phyloP scores from a whole-genome alignment of 768 basidiomycete species.

The Boletus bicolor region DNA sequence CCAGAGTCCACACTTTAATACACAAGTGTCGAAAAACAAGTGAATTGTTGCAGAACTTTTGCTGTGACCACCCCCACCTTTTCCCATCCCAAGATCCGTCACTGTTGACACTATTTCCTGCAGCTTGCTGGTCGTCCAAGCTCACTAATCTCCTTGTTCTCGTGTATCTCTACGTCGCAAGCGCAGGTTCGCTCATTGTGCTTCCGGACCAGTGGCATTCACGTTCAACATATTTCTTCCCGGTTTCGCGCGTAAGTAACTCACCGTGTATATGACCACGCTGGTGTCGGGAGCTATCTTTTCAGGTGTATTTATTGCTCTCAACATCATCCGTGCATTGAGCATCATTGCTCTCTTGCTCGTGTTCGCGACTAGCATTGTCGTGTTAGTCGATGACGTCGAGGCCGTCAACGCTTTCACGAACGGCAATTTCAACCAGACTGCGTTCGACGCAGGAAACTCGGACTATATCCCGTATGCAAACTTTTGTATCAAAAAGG shows the following conservation, averaged over 20 bases:
- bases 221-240: conserved; percentile 22
- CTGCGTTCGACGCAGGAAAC: conserved; percentile 43
- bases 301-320: conserved; percentile 60
- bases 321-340: conserved; percentile 73
- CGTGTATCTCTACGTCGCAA: conserved; percentile 10
- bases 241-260: conserved; percentile 28
- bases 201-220: background rate
- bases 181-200: conserved; percentile 21
- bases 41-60: background rate
- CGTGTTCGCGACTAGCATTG: conserved; percentile 73
- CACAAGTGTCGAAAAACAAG: background rate
- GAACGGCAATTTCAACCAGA: conserved; percentile 35
- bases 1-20: conserved; percentile 1
- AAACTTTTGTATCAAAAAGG: background rate
- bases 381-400: conserved; percentile 73
- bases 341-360: conserved; percentile 78
- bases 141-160: background rate
- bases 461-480: conserved; percentile 83
- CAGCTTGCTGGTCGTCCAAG: conserved; percentile 29
- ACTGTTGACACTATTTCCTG: background rate
- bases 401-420: conserved; percentile 68
- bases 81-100: background rate
- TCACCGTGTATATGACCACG: background rate
- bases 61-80: background rate
- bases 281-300: background rate